A percentile compares a stretch with the other conserved stretches of the same genome.
Evolutionary conservation across 805 yeast genomes (phyloP).

Genomic region (Candida krabiensis): DNA sequence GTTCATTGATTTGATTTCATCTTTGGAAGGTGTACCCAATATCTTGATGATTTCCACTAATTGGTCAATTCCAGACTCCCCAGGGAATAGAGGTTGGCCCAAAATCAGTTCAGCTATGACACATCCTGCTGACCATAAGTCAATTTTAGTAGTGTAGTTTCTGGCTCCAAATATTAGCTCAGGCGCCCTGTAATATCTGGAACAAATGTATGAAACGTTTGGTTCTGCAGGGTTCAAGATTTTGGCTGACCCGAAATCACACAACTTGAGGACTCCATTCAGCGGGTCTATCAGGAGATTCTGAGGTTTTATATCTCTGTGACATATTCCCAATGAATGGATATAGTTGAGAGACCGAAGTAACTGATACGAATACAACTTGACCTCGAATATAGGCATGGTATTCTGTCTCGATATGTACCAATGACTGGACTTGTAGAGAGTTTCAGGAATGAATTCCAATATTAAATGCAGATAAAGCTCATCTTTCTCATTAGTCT

Average conservation of each 20-base stretch:
- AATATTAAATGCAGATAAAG: conserved; percentile 85
- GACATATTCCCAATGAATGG: conserved; percentile 78
- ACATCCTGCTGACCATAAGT: conserved; percentile 97
- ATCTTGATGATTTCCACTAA: conserved; percentile 94
- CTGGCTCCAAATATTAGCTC: conserved; percentile 97
- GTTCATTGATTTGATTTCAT: conserved; percentile 91
- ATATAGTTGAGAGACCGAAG: conserved; percentile 77
- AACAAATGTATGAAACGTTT: conserved; percentile 93
- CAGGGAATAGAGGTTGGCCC: conserved; percentile 97
- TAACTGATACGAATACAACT: conserved; percentile 77
- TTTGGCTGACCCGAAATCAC: conserved; percentile 97
- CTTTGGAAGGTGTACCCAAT: conserved; percentile 91
- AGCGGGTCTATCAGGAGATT: conserved; percentile 84
- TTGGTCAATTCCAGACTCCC: conserved; percentile 97
- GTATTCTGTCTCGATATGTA: conserved; percentile 69
- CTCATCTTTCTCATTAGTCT: conserved; percentile 62
- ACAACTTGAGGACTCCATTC: conserved; percentile 80
- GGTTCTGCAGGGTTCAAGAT: conserved; percentile 87
- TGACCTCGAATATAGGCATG: conserved; percentile 90
- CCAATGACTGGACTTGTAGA: conserved; percentile 86
- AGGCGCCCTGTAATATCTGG: conserved; percentile 96
- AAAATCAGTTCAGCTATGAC: conserved; percentile 95
- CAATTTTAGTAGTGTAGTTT: conserved; percentile 93
- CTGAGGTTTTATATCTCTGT: conserved; percentile 91
- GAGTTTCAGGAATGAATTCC: conserved; percentile 94